Conservation (phyloP, 2,329 filamentous ascomycete genomes). For the Dactylellina sp. region DNA sequence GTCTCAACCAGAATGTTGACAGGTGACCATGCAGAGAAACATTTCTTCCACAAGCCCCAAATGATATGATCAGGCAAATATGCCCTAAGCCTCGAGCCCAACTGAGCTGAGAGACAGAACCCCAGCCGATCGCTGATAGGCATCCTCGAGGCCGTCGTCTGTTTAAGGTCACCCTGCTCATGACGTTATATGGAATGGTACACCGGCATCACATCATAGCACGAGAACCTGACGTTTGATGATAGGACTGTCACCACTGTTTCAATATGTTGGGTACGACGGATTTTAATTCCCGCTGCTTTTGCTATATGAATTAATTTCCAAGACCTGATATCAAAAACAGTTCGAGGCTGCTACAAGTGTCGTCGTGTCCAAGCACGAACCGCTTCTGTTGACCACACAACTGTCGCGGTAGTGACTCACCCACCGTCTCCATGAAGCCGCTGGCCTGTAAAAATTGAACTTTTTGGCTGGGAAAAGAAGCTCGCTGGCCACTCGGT, state of each 20-base stretch:
- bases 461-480: constrained; percentile 21
- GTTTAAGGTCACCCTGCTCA: constrained; percentile 44
- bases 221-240: constrained; percentile 42
- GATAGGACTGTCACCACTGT: background rate
- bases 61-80: constrained; percentile 49
- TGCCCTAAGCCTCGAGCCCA: constrained; percentile 11
- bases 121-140: constrained; percentile 24
- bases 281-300: too few species aligned
- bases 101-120: constrained; percentile 2
- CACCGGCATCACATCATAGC: constrained; percentile 51
- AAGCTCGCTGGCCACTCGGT: constrained; percentile 46
- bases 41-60: constrained; percentile 13
- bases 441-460: constrained; percentile 24
- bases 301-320: too few species aligned
- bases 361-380: too few species aligned
- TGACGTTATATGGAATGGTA: constrained; percentile 55
- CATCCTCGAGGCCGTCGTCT: constrained; percentile 27
- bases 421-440: constrained; percentile 38
- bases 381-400: constrained; percentile 7
- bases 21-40: constrained; percentile 49
- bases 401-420: constrained; percentile 24
- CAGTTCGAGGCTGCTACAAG: too few species aligned
- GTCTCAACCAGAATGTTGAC: constrained; percentile 40
- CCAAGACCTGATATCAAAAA: too few species aligned
- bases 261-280: background rate